Percentiles rank a stretch among this genome's conserved stretches.
Conservation (phyloP, 495 filamentous ascomycete species). For the Penicillium alfredii region DNA sequence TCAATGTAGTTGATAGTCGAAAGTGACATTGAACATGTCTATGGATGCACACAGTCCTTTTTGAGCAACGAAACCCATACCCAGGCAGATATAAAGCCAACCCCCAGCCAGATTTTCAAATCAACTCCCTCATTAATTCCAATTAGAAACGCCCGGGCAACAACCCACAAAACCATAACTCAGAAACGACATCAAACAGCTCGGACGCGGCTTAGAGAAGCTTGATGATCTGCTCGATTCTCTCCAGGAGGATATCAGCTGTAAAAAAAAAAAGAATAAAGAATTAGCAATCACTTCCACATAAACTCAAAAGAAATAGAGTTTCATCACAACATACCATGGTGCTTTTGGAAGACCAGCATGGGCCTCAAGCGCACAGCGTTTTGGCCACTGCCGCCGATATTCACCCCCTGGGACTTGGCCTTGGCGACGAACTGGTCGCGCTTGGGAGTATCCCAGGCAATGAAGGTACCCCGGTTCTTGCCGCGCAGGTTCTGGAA, state of each 20-base stretch:
- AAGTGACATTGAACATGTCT: conserved; percentile 14
- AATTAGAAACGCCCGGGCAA: conserved; percentile 8
- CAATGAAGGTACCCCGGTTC: conserved; percentile 94
- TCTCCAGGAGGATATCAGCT: conserved; percentile 61
- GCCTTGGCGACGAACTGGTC: conserved; percentile 75
- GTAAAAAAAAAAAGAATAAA: conserved; percentile 19
- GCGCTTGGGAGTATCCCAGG: conserved; percentile 82
- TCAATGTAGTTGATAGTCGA: conserved; percentile 12
- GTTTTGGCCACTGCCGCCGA: conserved; percentile 76
- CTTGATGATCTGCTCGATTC: conserved; percentile 70
- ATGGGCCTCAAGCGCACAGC: conserved; percentile 89
- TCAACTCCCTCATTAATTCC: conserved; percentile 26
- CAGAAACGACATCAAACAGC: conserved; percentile 2
- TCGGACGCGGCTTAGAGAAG: conserved; percentile 37
- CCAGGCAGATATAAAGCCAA: no score
- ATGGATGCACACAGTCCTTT: conserved; percentile 20
- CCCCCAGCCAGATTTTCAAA: no score
- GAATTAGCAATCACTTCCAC: no score
- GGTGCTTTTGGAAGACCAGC: conserved; percentile 91
- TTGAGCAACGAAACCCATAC: conserved; percentile 19
- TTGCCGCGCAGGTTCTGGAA: conserved; percentile 89
- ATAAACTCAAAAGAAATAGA: no score
- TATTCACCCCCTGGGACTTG: conserved; percentile 80
- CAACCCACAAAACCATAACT: conserved; percentile 6
- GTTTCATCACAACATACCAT: conserved; percentile 74